Evolutionary conservation across 2,329 filamentous ascomycete species (phyloP), one percentile per base, ranked within the genome.

Genomic region (Cladorrhinum sp.): DNA sequence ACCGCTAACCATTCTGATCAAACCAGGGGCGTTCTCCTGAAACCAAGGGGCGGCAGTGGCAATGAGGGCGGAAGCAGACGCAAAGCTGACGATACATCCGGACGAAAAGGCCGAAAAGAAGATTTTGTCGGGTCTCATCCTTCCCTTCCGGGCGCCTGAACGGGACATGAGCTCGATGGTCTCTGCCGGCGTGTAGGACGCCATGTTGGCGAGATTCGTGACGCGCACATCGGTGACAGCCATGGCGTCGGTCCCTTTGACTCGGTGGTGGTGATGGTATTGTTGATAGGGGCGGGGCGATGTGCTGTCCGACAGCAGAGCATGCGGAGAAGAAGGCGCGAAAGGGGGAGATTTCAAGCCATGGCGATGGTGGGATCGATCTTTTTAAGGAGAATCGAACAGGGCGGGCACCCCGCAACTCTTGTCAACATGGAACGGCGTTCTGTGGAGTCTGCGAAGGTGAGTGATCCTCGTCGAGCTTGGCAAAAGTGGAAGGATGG

Each of bases 51-150:
- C 70, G 3, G 78, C 70, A 61, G 74, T 77, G 24, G 78, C 77
- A 54, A 75, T 77, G n/a, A 83, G 70, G 0, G 73, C 68, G 1
- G 78, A 76, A 0, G 78, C 80, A 48, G 77, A 79, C 4, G 78
- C 81, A 63, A 85, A 83, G 1, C 78, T 75, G 1, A 85, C 71
- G 5, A 85, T 69, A 58, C 77, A 77, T 0, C 82, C 82, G 3
- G 81, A 81, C 50, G 81, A 78, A 45, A 83, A 75, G 3, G 78
- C 72, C 61, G 78, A 81, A 50, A 81, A 65, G 64, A 84, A 82
- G 45, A 83, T 73, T 64, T 83, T 84, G 66, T 82, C 78, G 3
- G 78, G 70, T 9, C 79, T 74, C 78, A 80, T 83, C 58, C 79
- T 76, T 9, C 79, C 80, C 67, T 84, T 85, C 57, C 74, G 74